Evolutionary conservation across 78 protist genomes (phyloP).

Genomic region (Cavenderia fasciculata): DNA sequence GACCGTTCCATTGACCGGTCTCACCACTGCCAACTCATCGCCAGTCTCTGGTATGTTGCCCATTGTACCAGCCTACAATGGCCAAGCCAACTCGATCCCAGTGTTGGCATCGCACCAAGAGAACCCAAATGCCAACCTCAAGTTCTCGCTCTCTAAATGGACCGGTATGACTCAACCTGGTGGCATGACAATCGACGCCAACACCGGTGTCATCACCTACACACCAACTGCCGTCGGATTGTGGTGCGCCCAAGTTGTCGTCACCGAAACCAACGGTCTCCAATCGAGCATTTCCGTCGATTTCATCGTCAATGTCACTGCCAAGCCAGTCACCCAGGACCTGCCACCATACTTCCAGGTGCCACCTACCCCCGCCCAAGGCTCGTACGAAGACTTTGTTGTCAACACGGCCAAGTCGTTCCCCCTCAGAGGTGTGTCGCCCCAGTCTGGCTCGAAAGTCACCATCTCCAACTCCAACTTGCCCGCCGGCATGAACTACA

Average conservation of each 20-base stretch:
- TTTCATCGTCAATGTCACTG: background rate
- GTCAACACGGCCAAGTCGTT: background rate
- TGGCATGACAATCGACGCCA: background rate
- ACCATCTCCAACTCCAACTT: background rate
- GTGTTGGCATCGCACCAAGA: background rate
- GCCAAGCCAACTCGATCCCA: background rate
- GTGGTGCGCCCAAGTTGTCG: conserved; percentile 14
- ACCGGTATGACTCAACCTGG: conserved; percentile 7
- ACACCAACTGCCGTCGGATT: background rate
- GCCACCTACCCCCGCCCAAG: conserved; percentile 27
- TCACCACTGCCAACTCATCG: too few relatives aligned
- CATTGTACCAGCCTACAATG: background rate
- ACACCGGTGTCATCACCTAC: conserved; percentile 25
- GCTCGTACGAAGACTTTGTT: background rate
- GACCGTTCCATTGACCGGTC: too few relatives aligned
- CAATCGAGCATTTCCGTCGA: conserved; percentile 8
- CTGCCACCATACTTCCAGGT: conserved; percentile 9
- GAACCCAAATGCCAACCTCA: background rate
- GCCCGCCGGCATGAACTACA: background rate
- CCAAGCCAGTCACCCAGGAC: background rate
- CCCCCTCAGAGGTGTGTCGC: background rate
- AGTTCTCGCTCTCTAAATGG: background rate
- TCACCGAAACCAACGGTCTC: background rate
- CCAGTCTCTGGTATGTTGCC: conserved; percentile 66
- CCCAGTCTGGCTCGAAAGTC: background rate